Base-by-base conservation (phyloP, 495 filamentous ascomycete species). In the Podospora pseudocomata region DNA sequence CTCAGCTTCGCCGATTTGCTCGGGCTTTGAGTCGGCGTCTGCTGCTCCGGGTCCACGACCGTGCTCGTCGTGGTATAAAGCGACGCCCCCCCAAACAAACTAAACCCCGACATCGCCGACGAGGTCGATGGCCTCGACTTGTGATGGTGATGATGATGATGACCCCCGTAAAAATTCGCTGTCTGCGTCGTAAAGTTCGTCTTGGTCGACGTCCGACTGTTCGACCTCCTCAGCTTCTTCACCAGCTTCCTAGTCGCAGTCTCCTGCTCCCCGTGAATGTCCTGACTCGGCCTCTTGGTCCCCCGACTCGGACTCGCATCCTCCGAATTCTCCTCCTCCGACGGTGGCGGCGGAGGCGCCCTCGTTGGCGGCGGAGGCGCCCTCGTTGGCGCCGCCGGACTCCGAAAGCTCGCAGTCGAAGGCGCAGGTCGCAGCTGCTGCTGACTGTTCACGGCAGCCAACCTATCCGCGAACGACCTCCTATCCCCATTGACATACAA, bases 191-290 rank as follows among this genome's bases (percentile, higher is more conserved):
- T 49, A 16, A 49, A 49, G 15, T 49, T 49, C 15, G 39, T 49
- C 39, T 49, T 61, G 60, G 66, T 59, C 15, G 74, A 74, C 3
- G 71, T 61, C 19, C 71, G 68, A 5, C 74, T 75, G 13, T 70
- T 67, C 4, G 73, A 75, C 53, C 66, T 66, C 4, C 78, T 73
- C 15, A 80, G 70, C 64, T 79, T 79, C 74, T 79, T 80, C 71
- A 77, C 73, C 4, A 78, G 69, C 65, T 76, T 78, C 56, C 77
- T 71, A 11, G 73, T 71, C 16, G 68, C 72, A 13, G 70, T 70
- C 49, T 76, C 75, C 59, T 55, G 60, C 53, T 68, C 67, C 5
- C 55, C 63, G 27, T 66, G 60, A 11, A 70, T 32, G 20, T 75
- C 70, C 20, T 30, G 28, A n/a, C 62, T 63, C 15, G 67, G 57